Base-by-base conservation (phyloP, 768 basidiomycete species). In the Hirschioporus abietinus region DNA sequence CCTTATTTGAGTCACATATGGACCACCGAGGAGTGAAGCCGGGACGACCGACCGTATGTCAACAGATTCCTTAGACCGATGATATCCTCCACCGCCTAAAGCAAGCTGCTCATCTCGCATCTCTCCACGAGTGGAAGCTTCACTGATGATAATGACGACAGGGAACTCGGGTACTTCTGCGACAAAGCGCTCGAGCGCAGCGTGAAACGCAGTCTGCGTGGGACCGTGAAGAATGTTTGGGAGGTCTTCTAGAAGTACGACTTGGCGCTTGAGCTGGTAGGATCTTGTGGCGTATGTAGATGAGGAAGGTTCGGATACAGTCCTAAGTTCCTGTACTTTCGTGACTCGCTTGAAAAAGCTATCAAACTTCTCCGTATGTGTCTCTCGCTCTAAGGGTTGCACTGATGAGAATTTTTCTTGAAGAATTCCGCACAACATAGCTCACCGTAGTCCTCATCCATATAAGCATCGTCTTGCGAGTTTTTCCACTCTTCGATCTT, bases 401-500 rank as follows among this genome's bases (percentile, higher is more conserved):
- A 6, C 26, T 42, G 23, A n/a, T 60, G 17, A 24, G n/a, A 60
- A 35, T 27, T 18, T 30, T 25, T 23, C 18, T 6, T 36, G 25
- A 61, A 23, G 18, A 20, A 12, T 24, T 26, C 23, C 6, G 58
- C 24, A 25, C n/a, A 60, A 36, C 25, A 52, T 35, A 10, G 24
- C 63, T n/a, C 6, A 66, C 58, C 52, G 15, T 63, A 72, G 71
- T 68, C 64, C 75, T 77, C 74, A 26, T 73, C 64, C 23, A 73
- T 72, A 30, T 75, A 74, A 24, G 75, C 74, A 61, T 91, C 90
- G 60, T 85, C 88, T 65, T 84, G 79, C 0, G 85, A 78, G 73
- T 90, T 93, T 60, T 84, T 80, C 93, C 95, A 98, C 73, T 99
- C 96, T 25, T 94, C 72, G 36, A 97, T 82, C 63, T 95, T 90